Evolutionary conservation across 192 early-diverging fungal species (phyloP).

Genomic region (Coemansia guatemalensis): DNA sequence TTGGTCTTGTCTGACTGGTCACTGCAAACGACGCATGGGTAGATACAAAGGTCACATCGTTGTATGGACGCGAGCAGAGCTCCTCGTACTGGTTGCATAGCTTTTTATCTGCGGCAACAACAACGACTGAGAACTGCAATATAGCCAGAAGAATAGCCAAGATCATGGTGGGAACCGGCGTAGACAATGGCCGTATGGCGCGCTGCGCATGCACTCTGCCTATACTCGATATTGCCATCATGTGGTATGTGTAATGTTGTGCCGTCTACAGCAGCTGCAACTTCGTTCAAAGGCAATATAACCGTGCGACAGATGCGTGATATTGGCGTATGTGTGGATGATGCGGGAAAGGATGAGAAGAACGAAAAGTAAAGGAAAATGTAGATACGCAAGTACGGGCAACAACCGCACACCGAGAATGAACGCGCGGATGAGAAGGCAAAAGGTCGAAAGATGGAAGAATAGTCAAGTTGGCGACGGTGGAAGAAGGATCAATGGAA

Average conservation of each 20-base stretch:
- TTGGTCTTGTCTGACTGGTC: slow-evolving; percentile 15
- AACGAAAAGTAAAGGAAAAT: no score
- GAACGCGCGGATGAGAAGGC: not conserved
- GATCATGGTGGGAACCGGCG: slow-evolving; percentile 1
- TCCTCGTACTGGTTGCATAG: slow-evolving; percentile 45
- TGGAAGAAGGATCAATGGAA: slow-evolving; percentile 5
- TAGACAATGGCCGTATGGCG: slow-evolving; percentile 20
- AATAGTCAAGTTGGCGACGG: not conserved
- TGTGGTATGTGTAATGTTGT: not conserved
- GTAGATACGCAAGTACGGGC: no score
- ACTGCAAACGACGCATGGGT: slow-evolving; percentile 51
- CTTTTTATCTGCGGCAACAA: slow-evolving; percentile 10
- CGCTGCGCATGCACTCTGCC: slow-evolving; percentile 3
- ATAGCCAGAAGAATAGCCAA: slow-evolving; percentile 10
- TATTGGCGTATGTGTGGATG: no score
- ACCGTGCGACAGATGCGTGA: no score
- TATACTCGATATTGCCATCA: no score
- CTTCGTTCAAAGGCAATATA: not conserved
- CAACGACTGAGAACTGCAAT: slow-evolving; percentile 20
- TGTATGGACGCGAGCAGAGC: slow-evolving; percentile 48
- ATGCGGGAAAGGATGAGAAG: no score
- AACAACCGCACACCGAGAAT: no score
- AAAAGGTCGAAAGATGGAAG: not conserved
- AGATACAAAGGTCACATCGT: slow-evolving; percentile 39
- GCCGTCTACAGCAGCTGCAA: not conserved